Percentiles rank a stretch among this genome's conserved stretches.
phyloP scores from a whole-genome alignment of 371 early-diverging fungal species.

The Ordospora pajunii region DNA sequence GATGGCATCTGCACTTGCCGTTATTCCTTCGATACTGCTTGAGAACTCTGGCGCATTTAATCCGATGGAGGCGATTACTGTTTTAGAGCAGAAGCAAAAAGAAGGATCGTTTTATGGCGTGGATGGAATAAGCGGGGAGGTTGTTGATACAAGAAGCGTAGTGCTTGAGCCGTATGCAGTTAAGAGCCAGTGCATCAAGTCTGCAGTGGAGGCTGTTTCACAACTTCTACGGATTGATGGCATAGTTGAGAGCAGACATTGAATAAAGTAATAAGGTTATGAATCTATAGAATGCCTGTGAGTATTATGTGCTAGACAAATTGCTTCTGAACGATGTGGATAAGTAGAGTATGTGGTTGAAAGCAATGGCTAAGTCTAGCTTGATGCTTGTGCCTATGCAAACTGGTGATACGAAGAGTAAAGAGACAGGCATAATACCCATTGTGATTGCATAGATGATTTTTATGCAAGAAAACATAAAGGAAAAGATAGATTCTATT shows the following conservation, averaged over 20 bases:
- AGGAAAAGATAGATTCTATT: conserved; percentile 53
- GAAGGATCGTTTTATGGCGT: conserved; percentile 73
- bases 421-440: too few species aligned
- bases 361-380: too few species aligned
- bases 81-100: conserved; percentile 86
- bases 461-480: conserved; percentile 41
- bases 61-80: conserved; percentile 77
- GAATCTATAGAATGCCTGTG: background rate
- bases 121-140: conserved; percentile 82
- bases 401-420: too few species aligned
- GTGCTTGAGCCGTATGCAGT: conserved; percentile 98
- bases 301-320: too few species aligned
- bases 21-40: conserved; percentile 89
- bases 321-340: too few species aligned
- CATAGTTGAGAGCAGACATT: conserved; percentile 53
- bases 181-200: conserved; percentile 95
- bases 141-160: conserved; percentile 85
- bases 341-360: too few species aligned
- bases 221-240: conserved; percentile 62
- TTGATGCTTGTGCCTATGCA: too few species aligned
- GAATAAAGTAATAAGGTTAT: conserved; percentile 15
- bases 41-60: conserved; percentile 79
- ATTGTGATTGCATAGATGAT: conserved; percentile 20
- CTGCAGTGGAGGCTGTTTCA: conserved; percentile 78
- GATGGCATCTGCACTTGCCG: conserved; percentile 84